Percentiles rank a stretch among this genome's conserved stretches.
phyloP scores from a whole-genome alignment of 78 protist genomes.

The Bodo saltans region DNA sequence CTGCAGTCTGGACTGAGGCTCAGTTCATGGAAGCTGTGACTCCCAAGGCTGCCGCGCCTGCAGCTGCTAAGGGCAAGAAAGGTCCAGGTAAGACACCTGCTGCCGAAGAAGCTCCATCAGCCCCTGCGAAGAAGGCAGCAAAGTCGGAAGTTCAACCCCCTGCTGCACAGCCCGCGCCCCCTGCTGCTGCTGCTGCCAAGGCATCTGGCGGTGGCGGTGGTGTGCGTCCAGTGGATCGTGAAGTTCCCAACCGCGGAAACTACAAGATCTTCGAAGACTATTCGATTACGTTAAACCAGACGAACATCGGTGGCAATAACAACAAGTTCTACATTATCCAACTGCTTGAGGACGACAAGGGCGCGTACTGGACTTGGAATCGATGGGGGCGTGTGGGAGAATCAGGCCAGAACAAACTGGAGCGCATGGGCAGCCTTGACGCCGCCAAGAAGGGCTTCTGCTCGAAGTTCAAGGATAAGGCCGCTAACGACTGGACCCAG shows the following conservation, averaged over 20 bases:
- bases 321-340: conserved; percentile 53
- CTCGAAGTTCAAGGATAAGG: conserved; percentile 37
- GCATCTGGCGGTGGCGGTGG: conserved; percentile 6
- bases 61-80: neutral
- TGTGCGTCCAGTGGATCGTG: neutral
- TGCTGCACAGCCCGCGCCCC: neutral
- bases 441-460: conserved; percentile 20
- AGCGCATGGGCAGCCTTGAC: neutral
- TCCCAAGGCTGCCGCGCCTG: neutral
- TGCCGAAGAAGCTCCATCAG: neutral
- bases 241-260: neutral
- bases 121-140: neutral
- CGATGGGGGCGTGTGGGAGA: conserved; percentile 54
- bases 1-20: neutral
- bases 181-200: too few relatives aligned
- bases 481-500: conserved; percentile 32
- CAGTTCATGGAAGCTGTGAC: neutral
- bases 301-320: conserved; percentile 44
- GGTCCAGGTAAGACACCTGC: neutral
- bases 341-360: conserved; percentile 5
- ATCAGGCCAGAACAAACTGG: conserved; percentile 27
- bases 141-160: neutral
- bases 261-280: conserved; percentile 4
- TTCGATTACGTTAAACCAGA: conserved; percentile 30
- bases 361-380: conserved; percentile 12